A percentile compares a stretch with the other conserved stretches of the same genome.
phyloP scores from a whole-genome alignment of 1,139 yeast species.

The Debaryomycetaceae sp. region DNA sequence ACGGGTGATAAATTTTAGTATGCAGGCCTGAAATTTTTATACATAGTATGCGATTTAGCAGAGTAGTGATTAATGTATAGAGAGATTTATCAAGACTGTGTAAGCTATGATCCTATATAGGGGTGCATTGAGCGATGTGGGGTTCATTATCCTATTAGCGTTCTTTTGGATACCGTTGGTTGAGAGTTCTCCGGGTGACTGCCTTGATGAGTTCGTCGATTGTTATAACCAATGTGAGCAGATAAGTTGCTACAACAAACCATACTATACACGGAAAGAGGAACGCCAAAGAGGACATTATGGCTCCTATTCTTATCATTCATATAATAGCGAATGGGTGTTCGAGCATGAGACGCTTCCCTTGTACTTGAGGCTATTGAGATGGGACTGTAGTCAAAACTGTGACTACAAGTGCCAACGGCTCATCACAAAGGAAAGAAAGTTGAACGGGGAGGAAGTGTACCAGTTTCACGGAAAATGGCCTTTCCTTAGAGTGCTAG shows the following conservation, averaged over 20 bases:
- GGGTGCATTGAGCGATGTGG: neutral
- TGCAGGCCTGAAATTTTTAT: neutral
- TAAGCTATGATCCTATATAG: neutral
- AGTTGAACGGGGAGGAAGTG: constrained; percentile 41
- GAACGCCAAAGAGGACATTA: constrained; percentile 3
- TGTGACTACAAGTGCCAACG: constrained; percentile 94
- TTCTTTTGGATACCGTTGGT: neutral
- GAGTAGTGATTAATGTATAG: neutral
- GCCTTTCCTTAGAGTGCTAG: constrained; percentile 78
- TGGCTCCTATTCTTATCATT: constrained; percentile 10
- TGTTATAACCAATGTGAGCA: constrained; percentile 63
- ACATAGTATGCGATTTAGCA: neutral
- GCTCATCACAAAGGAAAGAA: constrained; percentile 56
- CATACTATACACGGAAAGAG: constrained; percentile 25
- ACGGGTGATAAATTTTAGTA: neutral
- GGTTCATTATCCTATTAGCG: neutral
- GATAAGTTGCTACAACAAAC: constrained; percentile 33
- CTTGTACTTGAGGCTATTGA: constrained; percentile 41
- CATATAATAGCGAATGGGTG: constrained; percentile 29
- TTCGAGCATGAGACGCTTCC: constrained; percentile 41
- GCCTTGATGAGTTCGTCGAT: constrained; percentile 60
- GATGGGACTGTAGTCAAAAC: constrained; percentile 78
- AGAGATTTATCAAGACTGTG: neutral
- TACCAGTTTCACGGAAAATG: constrained; percentile 95
- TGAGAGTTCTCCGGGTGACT: constrained; percentile 73